Conservation (phyloP, 1,284 basidiomycete genomes). For the Clitocybe nebularis region DNA sequence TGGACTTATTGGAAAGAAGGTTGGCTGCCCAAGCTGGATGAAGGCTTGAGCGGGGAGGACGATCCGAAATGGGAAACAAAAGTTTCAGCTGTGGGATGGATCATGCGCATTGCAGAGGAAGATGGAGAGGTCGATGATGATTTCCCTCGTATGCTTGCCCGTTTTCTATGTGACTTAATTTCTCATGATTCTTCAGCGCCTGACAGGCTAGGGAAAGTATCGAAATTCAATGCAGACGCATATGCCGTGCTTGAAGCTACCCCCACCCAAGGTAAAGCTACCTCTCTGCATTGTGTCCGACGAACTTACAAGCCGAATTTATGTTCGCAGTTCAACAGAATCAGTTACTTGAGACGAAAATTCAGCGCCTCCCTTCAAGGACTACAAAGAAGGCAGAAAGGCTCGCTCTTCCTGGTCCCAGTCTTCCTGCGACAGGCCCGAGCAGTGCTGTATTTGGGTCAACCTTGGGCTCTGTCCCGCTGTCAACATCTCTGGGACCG, state of each 20-base stretch:
- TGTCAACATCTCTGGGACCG: constrained; percentile 64
- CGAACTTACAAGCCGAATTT: constrained; percentile 6
- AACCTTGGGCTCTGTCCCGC: constrained; percentile 40
- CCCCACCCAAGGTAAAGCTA: constrained; percentile 64
- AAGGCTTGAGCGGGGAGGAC: constrained; percentile 54
- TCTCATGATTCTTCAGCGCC: constrained; percentile 56
- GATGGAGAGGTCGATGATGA: constrained; percentile 99
- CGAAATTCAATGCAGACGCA: constrained; percentile 88
- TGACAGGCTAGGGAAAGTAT: constrained; percentile 81
- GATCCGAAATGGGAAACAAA: constrained; percentile 58
- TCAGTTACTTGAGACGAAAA: constrained; percentile 68
- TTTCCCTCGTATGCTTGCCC: constrained; percentile 73
- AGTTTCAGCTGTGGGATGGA: constrained; percentile 85
- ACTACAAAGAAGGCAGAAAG: constrained; percentile 58
- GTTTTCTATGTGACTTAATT: constrained; percentile 6
- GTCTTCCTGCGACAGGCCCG: constrained; percentile 25
- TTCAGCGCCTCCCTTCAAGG: constrained; percentile 72
- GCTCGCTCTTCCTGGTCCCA: constrained; percentile 23
- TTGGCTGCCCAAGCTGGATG: constrained; percentile 75
- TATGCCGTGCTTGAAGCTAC: constrained; percentile 85
- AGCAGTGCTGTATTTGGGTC: constrained; percentile 34
- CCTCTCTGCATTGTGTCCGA: constrained; percentile 3
- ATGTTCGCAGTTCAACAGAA: constrained; percentile 74
- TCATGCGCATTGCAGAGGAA: constrained; percentile 93
- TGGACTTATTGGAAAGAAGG: constrained; percentile 91